phyloP scores from a whole-genome alignment of 164 flowering plant species.

The Chloranthus sessilifolius region DNA sequence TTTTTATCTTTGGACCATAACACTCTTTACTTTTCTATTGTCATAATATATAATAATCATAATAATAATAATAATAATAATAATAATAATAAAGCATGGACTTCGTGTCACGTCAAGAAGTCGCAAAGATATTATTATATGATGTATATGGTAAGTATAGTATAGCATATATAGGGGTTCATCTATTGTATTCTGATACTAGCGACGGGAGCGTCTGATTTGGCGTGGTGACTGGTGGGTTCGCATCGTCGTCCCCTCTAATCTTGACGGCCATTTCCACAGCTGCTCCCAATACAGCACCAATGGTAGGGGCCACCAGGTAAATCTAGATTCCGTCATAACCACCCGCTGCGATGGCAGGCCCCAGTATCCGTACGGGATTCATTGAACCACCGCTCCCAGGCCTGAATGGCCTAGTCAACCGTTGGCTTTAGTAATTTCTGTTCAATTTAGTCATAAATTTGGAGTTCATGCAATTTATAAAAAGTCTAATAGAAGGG shows the following conservation, averaged over 20 bases:
- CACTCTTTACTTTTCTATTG: no score
- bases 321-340: constrained; percentile 63
- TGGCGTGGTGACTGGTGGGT: constrained; percentile 43
- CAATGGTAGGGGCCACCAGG: constrained; percentile 73
- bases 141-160: no score
- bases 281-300: constrained; percentile 65
- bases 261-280: constrained; percentile 61
- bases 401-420: no score
- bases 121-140: neutral
- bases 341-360: constrained; percentile 84
- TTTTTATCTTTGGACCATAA: no score
- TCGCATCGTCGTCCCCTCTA: constrained; percentile 37
- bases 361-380: constrained; percentile 80
- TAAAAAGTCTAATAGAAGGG: no score
- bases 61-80: no score
- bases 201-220: constrained; percentile 79
- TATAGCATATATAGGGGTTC: no score
- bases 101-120: constrained; percentile 6
- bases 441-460: no score
- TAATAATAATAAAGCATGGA: no score
- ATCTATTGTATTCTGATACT: neutral
- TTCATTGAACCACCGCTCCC: constrained; percentile 65
- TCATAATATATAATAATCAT: no score
- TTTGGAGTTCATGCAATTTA: no score
- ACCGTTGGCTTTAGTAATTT: no score